These are phyloP conservation scores for Capsicum baccatum DNA, from an alignment of 257 asterid genomes.

Conservation along the genomic window DNA sequence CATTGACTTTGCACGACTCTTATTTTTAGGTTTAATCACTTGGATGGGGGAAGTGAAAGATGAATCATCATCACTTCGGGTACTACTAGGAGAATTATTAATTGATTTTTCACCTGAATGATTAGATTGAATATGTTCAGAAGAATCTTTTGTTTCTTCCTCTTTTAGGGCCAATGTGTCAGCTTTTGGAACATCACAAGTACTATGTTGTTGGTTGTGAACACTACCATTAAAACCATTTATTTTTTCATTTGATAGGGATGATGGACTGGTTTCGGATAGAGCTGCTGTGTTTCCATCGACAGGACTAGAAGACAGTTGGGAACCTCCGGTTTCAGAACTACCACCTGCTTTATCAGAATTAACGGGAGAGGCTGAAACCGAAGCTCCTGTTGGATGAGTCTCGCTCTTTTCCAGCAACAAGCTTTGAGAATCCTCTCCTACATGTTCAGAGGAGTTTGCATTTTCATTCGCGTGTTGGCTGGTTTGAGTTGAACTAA, in stretches of 20 bases:
- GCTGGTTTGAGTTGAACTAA: slow-evolving; percentile 37
- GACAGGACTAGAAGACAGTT: slow-evolving; percentile 7
- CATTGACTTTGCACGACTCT: not conserved
- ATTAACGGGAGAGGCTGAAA: not conserved
- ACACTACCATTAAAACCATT: not conserved
- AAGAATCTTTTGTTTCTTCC: slow-evolving; percentile 16
- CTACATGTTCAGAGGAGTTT: slow-evolving; percentile 37
- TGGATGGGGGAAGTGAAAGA: slow-evolving; percentile 43
- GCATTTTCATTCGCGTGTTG: slow-evolving; percentile 35
- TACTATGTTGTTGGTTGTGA: not conserved
- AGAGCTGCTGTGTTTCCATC: not conserved
- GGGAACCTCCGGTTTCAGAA: too few species aligned
- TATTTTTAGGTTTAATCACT: slow-evolving; percentile 34
- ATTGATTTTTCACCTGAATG: slow-evolving; percentile 35
- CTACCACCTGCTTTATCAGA: slow-evolving; percentile 6
- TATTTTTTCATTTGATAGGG: not conserved
- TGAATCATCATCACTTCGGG: slow-evolving; percentile 30
- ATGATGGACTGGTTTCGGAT: not conserved
- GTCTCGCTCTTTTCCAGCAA: not conserved
- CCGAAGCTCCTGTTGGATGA: slow-evolving; percentile 6
- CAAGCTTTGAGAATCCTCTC: slow-evolving; percentile 9
- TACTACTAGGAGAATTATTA: slow-evolving; percentile 26
- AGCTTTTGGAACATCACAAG: not conserved
- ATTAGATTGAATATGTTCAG: slow-evolving; percentile 36
- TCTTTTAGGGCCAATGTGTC: slow-evolving; percentile 30